These are phyloP conservation scores for Xylaria arbuscula DNA, from an alignment of 2,329 filamentous ascomycete genomes.

Conservation along the genomic window DNA sequence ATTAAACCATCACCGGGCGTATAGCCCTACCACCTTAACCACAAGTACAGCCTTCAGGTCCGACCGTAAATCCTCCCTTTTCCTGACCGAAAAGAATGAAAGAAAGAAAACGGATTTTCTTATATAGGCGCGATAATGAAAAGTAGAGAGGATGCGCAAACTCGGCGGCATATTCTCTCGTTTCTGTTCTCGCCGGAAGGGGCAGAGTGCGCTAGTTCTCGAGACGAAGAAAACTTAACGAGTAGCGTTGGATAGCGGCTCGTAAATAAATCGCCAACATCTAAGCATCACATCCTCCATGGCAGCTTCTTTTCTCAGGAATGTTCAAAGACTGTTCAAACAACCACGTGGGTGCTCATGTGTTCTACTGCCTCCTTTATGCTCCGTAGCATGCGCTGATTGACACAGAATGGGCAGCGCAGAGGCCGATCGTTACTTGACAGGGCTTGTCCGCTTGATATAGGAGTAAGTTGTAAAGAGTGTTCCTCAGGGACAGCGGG, in stretches of 20 bases:
- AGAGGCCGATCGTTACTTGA: slow-evolving; percentile 61
- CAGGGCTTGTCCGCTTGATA: slow-evolving; percentile 61
- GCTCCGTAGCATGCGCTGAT: slow-evolving; percentile 68
- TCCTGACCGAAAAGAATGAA: slow-evolving; percentile 3
- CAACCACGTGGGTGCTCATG: slow-evolving; percentile 70
- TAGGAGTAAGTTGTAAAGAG: slow-evolving; percentile 64
- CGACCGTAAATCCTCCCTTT: slow-evolving; percentile 15
- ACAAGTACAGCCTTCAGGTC: slow-evolving; percentile 11
- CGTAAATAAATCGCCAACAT: not conserved
- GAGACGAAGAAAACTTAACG: not conserved
- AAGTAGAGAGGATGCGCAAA: not conserved
- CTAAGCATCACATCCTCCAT: not conserved
- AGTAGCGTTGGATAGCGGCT: not conserved
- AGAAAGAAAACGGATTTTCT: not conserved
- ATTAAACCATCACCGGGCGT: slow-evolving; percentile 19
- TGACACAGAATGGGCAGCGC: slow-evolving; percentile 70
- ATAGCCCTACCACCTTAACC: slow-evolving; percentile 6
- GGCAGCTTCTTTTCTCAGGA: not conserved
- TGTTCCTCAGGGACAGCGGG: slow-evolving; percentile 53
- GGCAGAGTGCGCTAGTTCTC: not conserved
- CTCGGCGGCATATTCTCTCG: not conserved
- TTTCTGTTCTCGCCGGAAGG: not conserved
- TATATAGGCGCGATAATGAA: not conserved
- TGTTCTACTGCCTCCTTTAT: slow-evolving; percentile 73
- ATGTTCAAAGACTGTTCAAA: slow-evolving; percentile 43